phyloP scores from a whole-genome alignment of 345 rosid species.

The Excoecaria cochinchinensis region DNA sequence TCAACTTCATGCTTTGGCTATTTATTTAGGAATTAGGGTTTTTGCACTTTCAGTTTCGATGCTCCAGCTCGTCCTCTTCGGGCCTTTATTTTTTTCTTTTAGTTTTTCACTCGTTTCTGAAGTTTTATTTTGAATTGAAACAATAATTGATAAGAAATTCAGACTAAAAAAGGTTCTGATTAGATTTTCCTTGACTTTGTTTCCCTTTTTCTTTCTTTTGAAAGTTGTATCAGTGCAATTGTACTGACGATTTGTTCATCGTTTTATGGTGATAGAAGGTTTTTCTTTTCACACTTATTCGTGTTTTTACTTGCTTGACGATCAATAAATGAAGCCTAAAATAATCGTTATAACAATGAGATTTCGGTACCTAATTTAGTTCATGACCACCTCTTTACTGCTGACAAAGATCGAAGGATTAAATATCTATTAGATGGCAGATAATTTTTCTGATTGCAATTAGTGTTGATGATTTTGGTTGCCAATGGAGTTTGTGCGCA shows the following conservation, averaged over 20 bases:
- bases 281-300: not conserved
- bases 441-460: not conserved
- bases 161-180: too few relatives aligned
- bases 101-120: not conserved
- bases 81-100: not conserved
- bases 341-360: not conserved
- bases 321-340: not conserved
- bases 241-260: not conserved
- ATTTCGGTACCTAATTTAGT: not conserved
- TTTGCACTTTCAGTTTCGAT: not conserved
- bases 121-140: not conserved
- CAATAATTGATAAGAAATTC: not conserved
- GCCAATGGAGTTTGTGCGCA: not conserved
- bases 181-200: not conserved
- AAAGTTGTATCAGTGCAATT: not conserved
- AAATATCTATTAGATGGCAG: not conserved
- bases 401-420: not conserved
- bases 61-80: not conserved
- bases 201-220: not conserved
- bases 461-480: not conserved
- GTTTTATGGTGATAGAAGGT: not conserved
- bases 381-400: not conserved
- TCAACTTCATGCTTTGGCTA: not conserved
- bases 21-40: slow-evolving; percentile 1
- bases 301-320: not conserved